phyloP scores from a whole-genome alignment of 768 basidiomycete genomes.

The Lentinula detonsa region DNA sequence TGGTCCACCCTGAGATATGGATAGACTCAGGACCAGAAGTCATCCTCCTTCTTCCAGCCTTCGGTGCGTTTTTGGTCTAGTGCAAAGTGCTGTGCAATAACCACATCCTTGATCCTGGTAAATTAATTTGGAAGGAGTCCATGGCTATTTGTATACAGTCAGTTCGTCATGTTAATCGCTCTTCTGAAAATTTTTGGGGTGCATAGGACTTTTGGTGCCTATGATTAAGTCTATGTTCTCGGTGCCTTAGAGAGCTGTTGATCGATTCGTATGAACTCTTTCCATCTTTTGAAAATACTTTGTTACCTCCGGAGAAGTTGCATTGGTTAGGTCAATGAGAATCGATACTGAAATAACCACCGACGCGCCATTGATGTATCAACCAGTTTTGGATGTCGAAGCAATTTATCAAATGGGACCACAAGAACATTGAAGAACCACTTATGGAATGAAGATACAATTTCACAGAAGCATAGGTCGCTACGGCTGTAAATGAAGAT shows the following conservation, averaged over 20 bases:
- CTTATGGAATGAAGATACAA: no score
- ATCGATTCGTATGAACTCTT: neutral
- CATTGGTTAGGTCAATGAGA: no score
- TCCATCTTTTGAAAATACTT: no score
- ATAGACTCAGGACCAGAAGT: neutral
- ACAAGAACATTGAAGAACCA: no score
- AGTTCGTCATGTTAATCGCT: neutral
- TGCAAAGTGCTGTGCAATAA: neutral
- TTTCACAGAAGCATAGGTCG: neutral
- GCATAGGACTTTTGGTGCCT: neutral
- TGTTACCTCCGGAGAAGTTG: no score
- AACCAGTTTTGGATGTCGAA: no score
- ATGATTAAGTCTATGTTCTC: neutral
- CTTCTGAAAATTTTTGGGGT: neutral
- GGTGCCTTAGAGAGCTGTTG: neutral
- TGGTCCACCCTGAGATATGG: neutral
- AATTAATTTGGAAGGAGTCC: neutral
- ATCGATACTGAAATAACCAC: no score
- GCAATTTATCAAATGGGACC: no score
- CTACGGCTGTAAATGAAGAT: neutral
- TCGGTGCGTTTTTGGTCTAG: neutral
- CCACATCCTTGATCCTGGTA: neutral
- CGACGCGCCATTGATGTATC: no score
- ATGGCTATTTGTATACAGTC: neutral
- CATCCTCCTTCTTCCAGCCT: neutral